These are phyloP conservation scores for Cladosporium halotolerans DNA, from an alignment of 2,329 filamentous ascomycete species.

Conservation along the genomic window DNA sequence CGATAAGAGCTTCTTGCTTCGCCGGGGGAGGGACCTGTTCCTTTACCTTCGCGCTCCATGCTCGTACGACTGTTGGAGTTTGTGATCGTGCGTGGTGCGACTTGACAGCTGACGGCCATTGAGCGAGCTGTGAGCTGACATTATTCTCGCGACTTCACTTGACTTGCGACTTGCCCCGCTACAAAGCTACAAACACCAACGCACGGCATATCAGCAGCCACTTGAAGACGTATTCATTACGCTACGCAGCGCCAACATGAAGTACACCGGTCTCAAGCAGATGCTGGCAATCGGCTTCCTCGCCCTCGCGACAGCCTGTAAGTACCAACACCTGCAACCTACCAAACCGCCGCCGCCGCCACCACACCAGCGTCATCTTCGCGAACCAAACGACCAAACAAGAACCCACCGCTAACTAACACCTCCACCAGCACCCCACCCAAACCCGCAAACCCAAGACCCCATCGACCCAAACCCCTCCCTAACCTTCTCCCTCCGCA, in stretches of 20 bases:
- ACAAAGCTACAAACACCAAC: neutral
- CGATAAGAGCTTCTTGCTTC: too few species aligned
- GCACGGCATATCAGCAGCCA: neutral
- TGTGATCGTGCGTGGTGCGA: too few species aligned
- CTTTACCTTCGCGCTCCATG: too few species aligned
- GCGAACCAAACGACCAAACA: neutral
- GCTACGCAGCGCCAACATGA: neutral
- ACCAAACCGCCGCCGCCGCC: neutral
- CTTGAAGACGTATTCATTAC: neutral
- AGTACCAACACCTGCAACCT: neutral
- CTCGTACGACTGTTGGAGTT: too few species aligned
- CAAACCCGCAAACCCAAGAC: neutral
- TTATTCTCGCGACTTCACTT: neutral
- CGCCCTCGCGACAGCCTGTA: neutral
- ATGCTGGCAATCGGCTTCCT: constrained; percentile 1
- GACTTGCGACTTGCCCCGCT: neutral
- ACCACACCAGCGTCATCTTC: neutral
- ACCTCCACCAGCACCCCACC: neutral
- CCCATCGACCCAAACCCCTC: constrained; percentile 4
- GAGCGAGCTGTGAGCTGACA: too few species aligned
- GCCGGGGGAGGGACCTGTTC: too few species aligned
- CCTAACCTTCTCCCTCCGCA: constrained; percentile 9
- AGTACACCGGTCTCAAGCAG: neutral
- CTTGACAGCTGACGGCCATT: too few species aligned
- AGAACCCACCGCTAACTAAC: neutral